Percentiles rank a stretch among this genome's conserved stretches.
phyloP scores from a whole-genome alignment of 208 protist genomes.

The Crithidia brevicula region DNA sequence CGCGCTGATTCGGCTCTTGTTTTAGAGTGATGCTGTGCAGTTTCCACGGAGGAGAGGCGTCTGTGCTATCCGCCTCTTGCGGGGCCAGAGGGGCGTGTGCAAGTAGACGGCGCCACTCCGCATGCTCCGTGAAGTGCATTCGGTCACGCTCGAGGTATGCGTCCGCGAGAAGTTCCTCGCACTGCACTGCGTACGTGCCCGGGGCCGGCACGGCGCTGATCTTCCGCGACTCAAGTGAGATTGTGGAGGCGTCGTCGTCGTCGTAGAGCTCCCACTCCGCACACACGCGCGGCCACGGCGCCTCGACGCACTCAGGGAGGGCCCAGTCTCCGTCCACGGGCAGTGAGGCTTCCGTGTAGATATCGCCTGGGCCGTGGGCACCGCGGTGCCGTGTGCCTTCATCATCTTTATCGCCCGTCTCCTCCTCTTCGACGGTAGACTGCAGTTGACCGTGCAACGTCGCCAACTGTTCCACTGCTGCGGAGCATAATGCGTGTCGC shows the following conservation, averaged over 20 bases:
- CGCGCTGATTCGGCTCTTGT: constrained; percentile 27
- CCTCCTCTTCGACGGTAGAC: background rate
- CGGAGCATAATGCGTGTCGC: constrained; percentile 9
- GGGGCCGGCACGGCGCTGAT: background rate
- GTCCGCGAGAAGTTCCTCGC: constrained; percentile 27
- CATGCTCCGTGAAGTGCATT: constrained; percentile 32
- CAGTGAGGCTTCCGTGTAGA: background rate
- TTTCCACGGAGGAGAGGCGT: constrained; percentile 4
- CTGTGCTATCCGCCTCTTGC: background rate
- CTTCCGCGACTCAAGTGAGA: constrained; percentile 8
- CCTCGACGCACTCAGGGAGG: constrained; percentile 6
- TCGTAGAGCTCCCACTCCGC: constrained; percentile 17
- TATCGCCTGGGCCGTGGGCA: no score
- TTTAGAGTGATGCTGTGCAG: constrained; percentile 35
- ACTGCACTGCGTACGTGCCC: constrained; percentile 9
- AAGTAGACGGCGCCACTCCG: constrained; percentile 24
- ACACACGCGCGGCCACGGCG: constrained; percentile 14
- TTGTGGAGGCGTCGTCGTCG: background rate
- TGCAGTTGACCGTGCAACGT: background rate
- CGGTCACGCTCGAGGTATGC: constrained; percentile 31
- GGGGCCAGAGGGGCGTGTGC: background rate
- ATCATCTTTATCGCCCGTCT: background rate
- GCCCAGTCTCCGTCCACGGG: background rate
- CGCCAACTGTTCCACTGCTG: background rate
- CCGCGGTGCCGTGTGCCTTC: no score